phyloP scores from a whole-genome alignment of 495 filamentous ascomycete species.

The Cetradonia linearis region DNA sequence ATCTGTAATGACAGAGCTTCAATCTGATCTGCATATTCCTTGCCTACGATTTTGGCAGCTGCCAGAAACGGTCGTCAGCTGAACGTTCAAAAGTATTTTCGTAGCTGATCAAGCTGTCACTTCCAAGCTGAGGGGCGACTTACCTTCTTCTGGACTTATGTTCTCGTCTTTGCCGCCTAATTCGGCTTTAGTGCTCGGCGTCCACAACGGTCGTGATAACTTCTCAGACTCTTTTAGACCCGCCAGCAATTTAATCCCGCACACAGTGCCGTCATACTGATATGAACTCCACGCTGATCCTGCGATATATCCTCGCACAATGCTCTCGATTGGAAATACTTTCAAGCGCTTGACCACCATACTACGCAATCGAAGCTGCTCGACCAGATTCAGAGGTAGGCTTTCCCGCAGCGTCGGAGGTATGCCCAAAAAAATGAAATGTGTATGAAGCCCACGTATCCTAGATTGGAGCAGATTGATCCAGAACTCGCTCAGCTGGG shows the following conservation, averaged over 20 bases:
- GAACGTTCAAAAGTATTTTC: not conserved
- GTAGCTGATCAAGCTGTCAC: not conserved
- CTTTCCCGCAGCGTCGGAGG: constrained; percentile 44
- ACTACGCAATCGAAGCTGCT: constrained; percentile 10
- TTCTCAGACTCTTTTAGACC: constrained; percentile 63
- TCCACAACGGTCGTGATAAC: constrained; percentile 69
- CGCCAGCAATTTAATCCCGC: constrained; percentile 57
- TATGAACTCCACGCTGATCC: constrained; percentile 87
- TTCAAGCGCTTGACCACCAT: constrained; percentile 36
- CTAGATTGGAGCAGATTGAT: constrained; percentile 58
- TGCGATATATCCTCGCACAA: constrained; percentile 89
- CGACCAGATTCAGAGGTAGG: constrained; percentile 38
- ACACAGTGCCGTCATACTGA: constrained; percentile 62
- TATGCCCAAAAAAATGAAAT: constrained; percentile 62
- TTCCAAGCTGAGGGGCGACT: not conserved
- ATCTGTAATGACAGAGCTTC: constrained; percentile 59
- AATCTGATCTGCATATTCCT: constrained; percentile 62
- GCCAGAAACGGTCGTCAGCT: constrained; percentile 16
- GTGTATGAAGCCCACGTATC: constrained; percentile 60
- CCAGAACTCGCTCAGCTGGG: constrained; percentile 76
- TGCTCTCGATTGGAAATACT: constrained; percentile 66
- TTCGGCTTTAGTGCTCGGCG: constrained; percentile 84
- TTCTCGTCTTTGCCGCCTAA: constrained; percentile 81
- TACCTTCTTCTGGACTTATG: constrained; percentile 58
- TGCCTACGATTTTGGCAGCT: constrained; percentile 61